Conservation (phyloP, 345 rosid genomes). For the Limnanthes douglasii region DNA sequence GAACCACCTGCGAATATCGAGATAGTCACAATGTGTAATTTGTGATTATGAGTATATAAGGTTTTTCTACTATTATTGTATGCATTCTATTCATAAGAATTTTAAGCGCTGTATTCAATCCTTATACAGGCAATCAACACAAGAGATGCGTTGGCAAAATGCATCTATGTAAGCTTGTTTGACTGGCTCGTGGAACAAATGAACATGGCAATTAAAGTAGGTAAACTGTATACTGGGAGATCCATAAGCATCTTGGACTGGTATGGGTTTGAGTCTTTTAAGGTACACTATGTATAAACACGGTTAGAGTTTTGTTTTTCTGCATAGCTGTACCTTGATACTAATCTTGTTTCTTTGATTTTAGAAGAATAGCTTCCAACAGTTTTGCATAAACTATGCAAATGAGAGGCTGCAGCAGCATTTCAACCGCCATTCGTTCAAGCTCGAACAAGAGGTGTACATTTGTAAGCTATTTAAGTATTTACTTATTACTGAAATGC, state of each 20-base stretch:
- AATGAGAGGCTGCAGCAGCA: constrained; percentile 99
- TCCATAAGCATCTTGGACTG: constrained; percentile 97
- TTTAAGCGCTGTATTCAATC: background rate
- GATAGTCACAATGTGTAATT: too few relatives aligned
- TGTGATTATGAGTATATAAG: constrained; percentile 4
- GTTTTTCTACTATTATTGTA: constrained; percentile 1
- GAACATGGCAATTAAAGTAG: constrained; percentile 84
- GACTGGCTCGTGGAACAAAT: constrained; percentile 94
- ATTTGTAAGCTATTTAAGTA: constrained; percentile 4
- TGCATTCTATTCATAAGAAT: background rate
- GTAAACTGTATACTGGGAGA: constrained; percentile 84
- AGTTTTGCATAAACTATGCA: constrained; percentile 96
- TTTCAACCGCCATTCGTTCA: constrained; percentile 93
- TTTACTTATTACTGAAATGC: too few relatives aligned
- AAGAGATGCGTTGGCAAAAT: constrained; percentile 94
- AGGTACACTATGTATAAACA: constrained; percentile 22
- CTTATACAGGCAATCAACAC: constrained; percentile 55
- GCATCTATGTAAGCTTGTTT: constrained; percentile 75
- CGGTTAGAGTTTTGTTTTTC: constrained; percentile 5
- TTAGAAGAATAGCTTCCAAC: constrained; percentile 98
- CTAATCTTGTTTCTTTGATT: constrained; percentile 14
- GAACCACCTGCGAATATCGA: too few relatives aligned
- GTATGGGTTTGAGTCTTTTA: constrained; percentile 97
- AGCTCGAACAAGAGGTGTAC: constrained; percentile 95
- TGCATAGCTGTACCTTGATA: constrained; percentile 5